Percentiles rank a stretch among this genome's conserved stretches.
Conservation (phyloP, 805 yeast species). For the Barnettozyma salicaria region DNA sequence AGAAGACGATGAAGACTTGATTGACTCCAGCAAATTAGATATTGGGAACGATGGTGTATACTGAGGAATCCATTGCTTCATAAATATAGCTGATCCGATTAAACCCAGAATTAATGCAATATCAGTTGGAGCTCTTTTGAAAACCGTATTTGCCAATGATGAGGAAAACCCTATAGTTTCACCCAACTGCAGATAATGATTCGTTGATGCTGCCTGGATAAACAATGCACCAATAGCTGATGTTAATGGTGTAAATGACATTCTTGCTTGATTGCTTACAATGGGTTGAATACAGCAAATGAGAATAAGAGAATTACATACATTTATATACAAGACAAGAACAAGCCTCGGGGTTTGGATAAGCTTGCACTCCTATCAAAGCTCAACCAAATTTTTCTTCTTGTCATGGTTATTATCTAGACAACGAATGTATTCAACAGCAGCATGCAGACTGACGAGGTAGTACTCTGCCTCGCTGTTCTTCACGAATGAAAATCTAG, state of each 20-base stretch:
- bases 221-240: conserved; percentile 41
- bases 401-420: conserved; percentile 26
- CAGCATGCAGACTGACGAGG: conserved; percentile 84
- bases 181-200: conserved; percentile 36
- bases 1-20: too few relatives aligned
- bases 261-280: neutral
- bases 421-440: conserved; percentile 69
- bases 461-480: conserved; percentile 90
- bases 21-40: conserved; percentile 1
- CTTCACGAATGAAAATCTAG: conserved; percentile 70
- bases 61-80: conserved; percentile 23
- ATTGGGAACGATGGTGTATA: conserved; percentile 24
- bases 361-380: neutral
- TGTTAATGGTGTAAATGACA: conserved; percentile 38
- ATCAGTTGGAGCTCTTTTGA: conserved; percentile 24
- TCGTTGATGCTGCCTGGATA: conserved; percentile 41
- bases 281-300: neutral
- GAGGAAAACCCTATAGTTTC: conserved; percentile 44
- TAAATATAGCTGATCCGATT: conserved; percentile 25
- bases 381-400: neutral
- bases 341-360: neutral
- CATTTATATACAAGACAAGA: neutral
- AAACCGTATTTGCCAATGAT: conserved; percentile 28
- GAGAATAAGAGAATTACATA: neutral
- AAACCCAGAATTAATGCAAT: conserved; percentile 34